Percentiles rank a stretch among this genome's conserved stretches.
Evolutionary conservation across 129 eudicot genomes (phyloP).

Genomic region (Scalesia atractyloides): DNA sequence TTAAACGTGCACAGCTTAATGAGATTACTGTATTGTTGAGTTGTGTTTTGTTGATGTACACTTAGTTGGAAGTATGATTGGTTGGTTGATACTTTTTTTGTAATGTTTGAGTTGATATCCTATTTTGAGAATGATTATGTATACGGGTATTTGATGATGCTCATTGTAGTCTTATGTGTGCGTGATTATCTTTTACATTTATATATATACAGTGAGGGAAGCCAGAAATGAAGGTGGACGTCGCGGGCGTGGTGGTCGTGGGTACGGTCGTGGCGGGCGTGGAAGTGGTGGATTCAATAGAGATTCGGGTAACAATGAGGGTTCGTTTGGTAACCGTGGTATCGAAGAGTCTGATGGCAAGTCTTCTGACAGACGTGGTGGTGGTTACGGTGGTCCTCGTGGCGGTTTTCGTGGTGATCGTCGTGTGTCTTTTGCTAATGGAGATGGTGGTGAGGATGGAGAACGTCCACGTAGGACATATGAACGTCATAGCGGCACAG

Average conservation of each 20-base stretch:
- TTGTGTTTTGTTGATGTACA: not conserved
- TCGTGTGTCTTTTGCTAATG: constrained; percentile 64
- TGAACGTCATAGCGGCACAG: constrained; percentile 95
- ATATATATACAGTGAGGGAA: constrained; percentile 63
- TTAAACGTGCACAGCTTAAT: no score
- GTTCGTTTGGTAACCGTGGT: constrained; percentile 30
- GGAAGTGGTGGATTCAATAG: constrained; percentile 74
- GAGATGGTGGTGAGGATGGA: constrained; percentile 61
- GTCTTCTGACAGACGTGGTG: constrained; percentile 61
- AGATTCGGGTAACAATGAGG: constrained; percentile 50
- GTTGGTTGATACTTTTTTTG: not conserved
- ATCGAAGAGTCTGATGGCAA: constrained; percentile 58
- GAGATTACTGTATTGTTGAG: not conserved
- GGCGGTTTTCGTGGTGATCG: constrained; percentile 72
- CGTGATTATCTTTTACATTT: not conserved
- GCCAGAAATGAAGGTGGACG: constrained; percentile 64
- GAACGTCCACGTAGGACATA: constrained; percentile 69
- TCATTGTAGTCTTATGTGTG: not conserved
- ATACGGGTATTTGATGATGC: not conserved
- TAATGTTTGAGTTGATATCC: not conserved
- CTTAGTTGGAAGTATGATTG: constrained; percentile 4
- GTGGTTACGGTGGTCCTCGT: constrained; percentile 70
- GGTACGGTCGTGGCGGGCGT: constrained; percentile 67
- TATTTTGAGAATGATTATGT: not conserved
- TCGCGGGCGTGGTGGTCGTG: constrained; percentile 90